A percentile compares a stretch with the other conserved stretches of the same genome.
phyloP scores from a whole-genome alignment of 2,329 filamentous ascomycete genomes.

The Lecanicillium sp. region DNA sequence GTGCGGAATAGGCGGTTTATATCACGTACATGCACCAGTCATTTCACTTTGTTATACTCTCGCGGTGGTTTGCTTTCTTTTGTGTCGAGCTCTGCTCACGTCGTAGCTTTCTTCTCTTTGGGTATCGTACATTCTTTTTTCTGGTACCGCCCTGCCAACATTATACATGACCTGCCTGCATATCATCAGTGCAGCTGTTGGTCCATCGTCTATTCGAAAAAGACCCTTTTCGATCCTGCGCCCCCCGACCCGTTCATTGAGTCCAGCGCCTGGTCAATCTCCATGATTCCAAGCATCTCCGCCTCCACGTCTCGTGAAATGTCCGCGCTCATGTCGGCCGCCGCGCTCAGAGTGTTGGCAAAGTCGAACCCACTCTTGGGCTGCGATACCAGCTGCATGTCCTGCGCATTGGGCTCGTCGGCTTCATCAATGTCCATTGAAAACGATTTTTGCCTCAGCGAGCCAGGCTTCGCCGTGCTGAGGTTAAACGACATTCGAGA shows the following conservation, averaged over 20 bases:
- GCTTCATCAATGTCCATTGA: conserved; percentile 19
- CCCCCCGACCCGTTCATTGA: conserved; percentile 43
- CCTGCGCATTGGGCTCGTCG: conserved; percentile 12
- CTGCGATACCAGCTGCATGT: conserved; percentile 20
- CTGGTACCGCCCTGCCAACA: conserved; percentile 6
- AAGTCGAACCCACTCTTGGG: conserved; percentile 39
- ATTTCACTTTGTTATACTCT: too few relatives aligned
- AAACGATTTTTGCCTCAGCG: conserved; percentile 23
- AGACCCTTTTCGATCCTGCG: conserved; percentile 41
- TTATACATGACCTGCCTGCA: conserved; percentile 14
- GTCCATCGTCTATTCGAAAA: conserved; percentile 32
- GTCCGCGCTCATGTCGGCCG: conserved; percentile 44
- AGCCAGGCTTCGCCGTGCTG: conserved; percentile 34
- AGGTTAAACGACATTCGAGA: conserved; percentile 42
- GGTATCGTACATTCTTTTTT: conserved; percentile 30
- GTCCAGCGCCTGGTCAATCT: conserved; percentile 54
- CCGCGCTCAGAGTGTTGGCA: conserved; percentile 40
- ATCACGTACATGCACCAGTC: conserved; percentile 4
- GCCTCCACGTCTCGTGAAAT: conserved; percentile 48
- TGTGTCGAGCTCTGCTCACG: background rate
- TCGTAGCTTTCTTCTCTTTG: conserved; percentile 13
- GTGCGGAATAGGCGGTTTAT: conserved; percentile 42
- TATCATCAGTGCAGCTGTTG: conserved; percentile 12
- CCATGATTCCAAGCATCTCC: conserved; percentile 58
- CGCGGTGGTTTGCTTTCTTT: too few relatives aligned